Base-by-base conservation (phyloP, 1,284 basidiomycete genomes). In the Stereum hirsutum region DNA sequence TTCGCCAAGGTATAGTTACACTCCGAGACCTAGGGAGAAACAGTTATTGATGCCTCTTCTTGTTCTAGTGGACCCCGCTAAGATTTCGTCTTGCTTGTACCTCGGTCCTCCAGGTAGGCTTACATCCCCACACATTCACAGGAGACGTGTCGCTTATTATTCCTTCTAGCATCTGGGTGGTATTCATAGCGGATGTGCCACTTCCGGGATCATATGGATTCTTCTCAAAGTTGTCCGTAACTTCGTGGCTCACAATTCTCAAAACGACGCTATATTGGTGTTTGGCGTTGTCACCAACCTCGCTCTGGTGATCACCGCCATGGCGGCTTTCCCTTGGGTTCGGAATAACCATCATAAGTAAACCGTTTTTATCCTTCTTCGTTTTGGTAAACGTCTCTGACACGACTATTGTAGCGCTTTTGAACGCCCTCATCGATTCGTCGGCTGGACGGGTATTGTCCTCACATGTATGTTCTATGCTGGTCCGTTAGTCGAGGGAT, bases 161-260 rank as follows among this genome's bases (percentile, higher is more conserved):
- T n/a, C n/a, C n/a, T n/a, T n/a, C n/a, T n/a, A n/a, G 72, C 83
- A 86, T 61, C 70, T 86, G 28, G 84, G 83, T 30, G 84, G 83
- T 21, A 83, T 87, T 48, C 83, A 87, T 52, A 76, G 75, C 40
- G 82, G 82, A 11, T 87, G 83, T 52, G 81, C 80, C 1, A 57
- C 78, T n/a, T 81, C 80, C 12, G 81, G 79, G 44, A 66, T 78
- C 15, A 60, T 71, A 11, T 85, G 83, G 81, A 62, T 85, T 40
- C 57, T 82, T 20, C 68, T 74, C 48, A 78, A 78, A 57, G 65
- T 82, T 32, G 68, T 77, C 43, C 67, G 68, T 45, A 74, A 74
- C 25, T 80, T 71, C 59, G 62, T 60, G 36, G 54, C 65, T 41
- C 68, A 67, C 46, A 55, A 66, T 45, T 50, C 68, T 30, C 72